phyloP scores from a whole-genome alignment of 441 rosid species.

The Manihot esculenta region DNA sequence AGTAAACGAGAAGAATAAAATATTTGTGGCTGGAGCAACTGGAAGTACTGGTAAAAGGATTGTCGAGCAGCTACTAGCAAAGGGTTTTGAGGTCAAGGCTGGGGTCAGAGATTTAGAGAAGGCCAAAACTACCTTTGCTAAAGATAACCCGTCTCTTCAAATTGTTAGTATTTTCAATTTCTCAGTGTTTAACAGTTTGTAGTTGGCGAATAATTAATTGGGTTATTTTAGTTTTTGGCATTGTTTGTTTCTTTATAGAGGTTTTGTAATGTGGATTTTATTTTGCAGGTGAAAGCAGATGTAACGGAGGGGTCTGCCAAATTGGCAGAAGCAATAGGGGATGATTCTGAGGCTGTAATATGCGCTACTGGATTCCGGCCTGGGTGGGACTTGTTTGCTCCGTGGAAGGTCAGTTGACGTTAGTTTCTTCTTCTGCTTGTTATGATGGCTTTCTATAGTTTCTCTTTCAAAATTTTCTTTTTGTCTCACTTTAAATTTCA shows the following conservation, averaged over 20 bases:
- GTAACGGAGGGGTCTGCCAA: slow-evolving; percentile 74
- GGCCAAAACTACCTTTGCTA: slow-evolving; percentile 52
- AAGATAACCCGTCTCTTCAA: slow-evolving; percentile 63
- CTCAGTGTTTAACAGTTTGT: neutral
- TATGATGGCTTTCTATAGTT: neutral
- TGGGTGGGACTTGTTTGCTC: slow-evolving; percentile 74
- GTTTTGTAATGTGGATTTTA: neutral
- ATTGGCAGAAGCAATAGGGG: slow-evolving; percentile 80
- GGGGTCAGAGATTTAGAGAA: slow-evolving; percentile 78
- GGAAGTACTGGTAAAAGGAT: slow-evolving; percentile 81
- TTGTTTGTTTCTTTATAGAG: neutral
- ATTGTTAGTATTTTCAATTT: slow-evolving; percentile 44
- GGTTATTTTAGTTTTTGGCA: neutral
- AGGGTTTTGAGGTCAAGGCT: slow-evolving; percentile 80
- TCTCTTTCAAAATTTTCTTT: neutral
- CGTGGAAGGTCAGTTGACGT: slow-evolving; percentile 63
- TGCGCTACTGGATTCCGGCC: slow-evolving; percentile 86
- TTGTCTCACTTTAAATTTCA: neutral
- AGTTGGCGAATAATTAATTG: neutral
- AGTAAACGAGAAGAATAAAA: slow-evolving; percentile 40
- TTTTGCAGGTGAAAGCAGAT: slow-evolving; percentile 77
- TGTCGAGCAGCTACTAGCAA: slow-evolving; percentile 72
- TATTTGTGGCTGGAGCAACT: slow-evolving; percentile 87
- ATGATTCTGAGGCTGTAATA: slow-evolving; percentile 75
- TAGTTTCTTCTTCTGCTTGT: neutral